phyloP scores from a whole-genome alignment of 306 rosid genomes.

The Ormosia semicastrata region DNA sequence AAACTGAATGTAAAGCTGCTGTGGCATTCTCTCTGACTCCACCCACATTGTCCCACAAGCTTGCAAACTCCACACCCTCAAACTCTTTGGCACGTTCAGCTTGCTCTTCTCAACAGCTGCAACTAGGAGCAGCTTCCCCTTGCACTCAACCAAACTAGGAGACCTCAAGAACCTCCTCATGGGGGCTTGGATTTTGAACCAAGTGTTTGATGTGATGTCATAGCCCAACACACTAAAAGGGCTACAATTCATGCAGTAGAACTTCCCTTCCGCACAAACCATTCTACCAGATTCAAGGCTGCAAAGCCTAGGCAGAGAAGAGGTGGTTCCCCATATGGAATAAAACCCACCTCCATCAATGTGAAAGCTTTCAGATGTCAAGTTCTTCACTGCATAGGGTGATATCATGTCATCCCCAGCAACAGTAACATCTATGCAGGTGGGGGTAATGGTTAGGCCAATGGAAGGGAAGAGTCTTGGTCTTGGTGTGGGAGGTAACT shows the following conservation, averaged over 20 bases:
- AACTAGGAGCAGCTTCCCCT: constrained; percentile 60
- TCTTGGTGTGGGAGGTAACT: constrained; percentile 65
- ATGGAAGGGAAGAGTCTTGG: constrained; percentile 87
- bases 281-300: constrained; percentile 80
- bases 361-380: constrained; percentile 83
- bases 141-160: constrained; percentile 68
- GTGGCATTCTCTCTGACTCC: constrained; percentile 96
- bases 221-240: constrained; percentile 76
- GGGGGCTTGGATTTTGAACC: constrained; percentile 94
- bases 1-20: constrained; percentile 69
- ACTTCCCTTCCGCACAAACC: constrained; percentile 65
- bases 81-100: constrained; percentile 80
- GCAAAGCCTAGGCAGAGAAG: constrained; percentile 74
- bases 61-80: constrained; percentile 83
- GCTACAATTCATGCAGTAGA: constrained; percentile 86
- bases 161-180: constrained; percentile 82
- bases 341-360: constrained; percentile 80
- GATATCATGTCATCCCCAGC: constrained; percentile 97
- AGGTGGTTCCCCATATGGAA: constrained; percentile 78
- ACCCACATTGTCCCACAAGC: constrained; percentile 81
- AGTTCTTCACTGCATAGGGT: constrained; percentile 84
- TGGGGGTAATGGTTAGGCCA: constrained; percentile 61
- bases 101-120: constrained; percentile 93
- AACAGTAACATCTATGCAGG: constrained; percentile 65
- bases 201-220: constrained; percentile 50